These are phyloP conservation scores for Kregervanrija fluxuum DNA, from an alignment of 805 yeast species.

Conservation along the genomic window DNA sequence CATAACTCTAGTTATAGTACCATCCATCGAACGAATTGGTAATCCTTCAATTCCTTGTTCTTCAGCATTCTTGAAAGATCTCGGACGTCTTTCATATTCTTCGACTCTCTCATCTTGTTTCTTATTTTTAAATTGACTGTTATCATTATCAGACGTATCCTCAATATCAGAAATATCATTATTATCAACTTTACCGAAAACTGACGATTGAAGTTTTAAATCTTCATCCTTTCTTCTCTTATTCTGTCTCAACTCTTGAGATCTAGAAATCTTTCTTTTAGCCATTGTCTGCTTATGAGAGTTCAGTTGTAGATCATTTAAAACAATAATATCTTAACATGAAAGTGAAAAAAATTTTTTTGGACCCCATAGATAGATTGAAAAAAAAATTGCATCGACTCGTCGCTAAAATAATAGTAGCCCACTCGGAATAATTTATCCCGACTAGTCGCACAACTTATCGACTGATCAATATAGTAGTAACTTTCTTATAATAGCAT, in stretches of 20 bases:
- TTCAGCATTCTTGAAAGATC: slow-evolving; percentile 40
- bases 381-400: too few species aligned
- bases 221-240: slow-evolving; percentile 39
- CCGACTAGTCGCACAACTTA: too few species aligned
- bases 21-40: slow-evolving; percentile 72
- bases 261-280: slow-evolving; percentile 30
- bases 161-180: slow-evolving; percentile 15
- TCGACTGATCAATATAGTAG: too few species aligned
- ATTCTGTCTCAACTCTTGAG: slow-evolving; percentile 27
- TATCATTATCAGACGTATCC: slow-evolving; percentile 14
- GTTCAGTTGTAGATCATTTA: background rate
- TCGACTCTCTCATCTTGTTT: slow-evolving; percentile 33
- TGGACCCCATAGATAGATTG: too few species aligned
- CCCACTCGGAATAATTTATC: too few species aligned
- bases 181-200: slow-evolving; percentile 8
- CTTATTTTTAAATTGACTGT: background rate
- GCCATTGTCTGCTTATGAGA: slow-evolving; percentile 23
- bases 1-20: slow-evolving; percentile 63
- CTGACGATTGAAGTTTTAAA: slow-evolving; percentile 18
- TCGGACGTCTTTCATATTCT: slow-evolving; percentile 70
- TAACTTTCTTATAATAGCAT: too few species aligned
- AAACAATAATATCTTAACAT: too few species aligned
- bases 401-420: too few species aligned
- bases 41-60: slow-evolving; percentile 54
- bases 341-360: too few species aligned